Evolutionary conservation across 2,329 filamentous ascomycete species (phyloP).

Genomic region (Microsporum ferrugineum): DNA sequence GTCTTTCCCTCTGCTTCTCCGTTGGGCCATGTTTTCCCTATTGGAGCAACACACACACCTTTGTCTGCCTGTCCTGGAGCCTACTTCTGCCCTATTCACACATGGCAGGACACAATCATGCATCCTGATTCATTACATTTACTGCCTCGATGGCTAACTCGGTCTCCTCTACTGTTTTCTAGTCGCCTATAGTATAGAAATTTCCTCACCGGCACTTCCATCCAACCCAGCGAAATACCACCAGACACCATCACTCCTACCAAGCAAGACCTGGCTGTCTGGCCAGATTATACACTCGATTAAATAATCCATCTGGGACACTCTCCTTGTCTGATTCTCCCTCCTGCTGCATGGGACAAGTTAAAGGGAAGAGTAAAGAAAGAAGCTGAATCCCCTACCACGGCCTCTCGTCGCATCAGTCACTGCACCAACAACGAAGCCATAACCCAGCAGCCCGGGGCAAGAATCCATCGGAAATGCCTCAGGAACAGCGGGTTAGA

Average conservation of each 20-base stretch:
- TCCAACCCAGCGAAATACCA: not conserved
- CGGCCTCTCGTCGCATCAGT: not conserved
- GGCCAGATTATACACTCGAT: not conserved
- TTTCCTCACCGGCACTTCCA: not conserved
- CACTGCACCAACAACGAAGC: not conserved
- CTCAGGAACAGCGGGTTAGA: not conserved
- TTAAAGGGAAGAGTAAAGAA: not conserved
- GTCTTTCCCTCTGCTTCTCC: not conserved
- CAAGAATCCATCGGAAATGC: not conserved
- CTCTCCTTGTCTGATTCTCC: not conserved
- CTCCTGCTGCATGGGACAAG: not conserved
- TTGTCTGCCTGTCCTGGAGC: not conserved
- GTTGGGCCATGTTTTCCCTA: not conserved
- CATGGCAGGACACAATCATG: not conserved
- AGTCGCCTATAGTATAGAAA: not conserved
- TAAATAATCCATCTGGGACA: not conserved
- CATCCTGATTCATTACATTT: not conserved
- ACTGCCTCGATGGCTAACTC: not conserved
- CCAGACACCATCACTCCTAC: not conserved
- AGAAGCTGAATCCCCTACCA: not conserved
- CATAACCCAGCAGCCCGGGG: not conserved
- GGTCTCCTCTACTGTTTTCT: not conserved
- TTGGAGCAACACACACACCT: not conserved
- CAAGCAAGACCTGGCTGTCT: not conserved
- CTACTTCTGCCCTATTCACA: not conserved